Evolutionary conservation across 345 rosid genomes (phyloP).

Genomic region (Cochlearia excelsa): DNA sequence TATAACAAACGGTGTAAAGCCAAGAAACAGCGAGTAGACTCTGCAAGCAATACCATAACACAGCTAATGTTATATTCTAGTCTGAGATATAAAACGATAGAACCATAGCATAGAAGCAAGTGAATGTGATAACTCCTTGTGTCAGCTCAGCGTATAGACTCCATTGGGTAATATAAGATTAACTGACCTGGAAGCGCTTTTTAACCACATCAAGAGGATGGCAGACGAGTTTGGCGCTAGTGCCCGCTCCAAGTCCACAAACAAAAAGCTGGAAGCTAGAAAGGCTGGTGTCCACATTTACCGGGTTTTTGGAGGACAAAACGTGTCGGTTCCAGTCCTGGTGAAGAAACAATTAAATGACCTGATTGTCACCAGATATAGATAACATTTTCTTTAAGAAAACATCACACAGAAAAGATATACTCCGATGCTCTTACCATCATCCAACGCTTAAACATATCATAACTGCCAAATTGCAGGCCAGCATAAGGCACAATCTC

Average conservation of each 20-base stretch:
- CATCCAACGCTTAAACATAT: slow-evolving; percentile 87
- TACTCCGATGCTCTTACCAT: slow-evolving; percentile 46
- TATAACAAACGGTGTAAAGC: no score
- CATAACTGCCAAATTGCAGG: slow-evolving; percentile 93
- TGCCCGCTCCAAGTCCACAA: slow-evolving; percentile 90
- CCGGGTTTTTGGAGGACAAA: slow-evolving; percentile 39
- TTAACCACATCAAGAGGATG: slow-evolving; percentile 98
- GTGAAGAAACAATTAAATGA: slow-evolving; percentile 21
- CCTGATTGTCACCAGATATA: neutral
- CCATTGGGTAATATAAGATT: neutral
- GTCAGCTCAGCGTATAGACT: neutral
- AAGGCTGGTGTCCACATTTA: slow-evolving; percentile 39
- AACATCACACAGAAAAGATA: neutral
- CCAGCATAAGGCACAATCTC: slow-evolving; percentile 98
- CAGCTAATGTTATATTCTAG: neutral
- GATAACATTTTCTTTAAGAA: neutral
- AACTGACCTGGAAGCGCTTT: slow-evolving; percentile 88
- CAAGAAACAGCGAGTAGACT: neutral
- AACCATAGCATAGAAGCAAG: neutral
- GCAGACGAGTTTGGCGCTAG: slow-evolving; percentile 97
- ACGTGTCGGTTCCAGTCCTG: slow-evolving; percentile 68
- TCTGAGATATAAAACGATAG: neutral
- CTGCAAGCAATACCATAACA: neutral
- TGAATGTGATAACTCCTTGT: neutral
- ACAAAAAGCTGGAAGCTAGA: slow-evolving; percentile 81